Evolutionary conservation across 768 basidiomycete genomes (phyloP).

Genomic region (Kwoniella newhampshirensis): DNA sequence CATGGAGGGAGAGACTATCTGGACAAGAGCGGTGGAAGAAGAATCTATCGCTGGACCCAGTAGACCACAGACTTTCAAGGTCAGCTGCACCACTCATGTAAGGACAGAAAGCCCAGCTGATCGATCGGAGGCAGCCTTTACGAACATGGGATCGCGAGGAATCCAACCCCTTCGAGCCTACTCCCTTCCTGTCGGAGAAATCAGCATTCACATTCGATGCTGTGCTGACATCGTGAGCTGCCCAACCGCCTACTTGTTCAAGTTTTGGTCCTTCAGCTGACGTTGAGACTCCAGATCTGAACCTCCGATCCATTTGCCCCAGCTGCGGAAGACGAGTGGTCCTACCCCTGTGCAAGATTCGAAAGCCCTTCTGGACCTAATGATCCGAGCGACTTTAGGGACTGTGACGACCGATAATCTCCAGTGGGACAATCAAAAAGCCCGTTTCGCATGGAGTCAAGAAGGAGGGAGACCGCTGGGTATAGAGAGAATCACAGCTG

Average conservation of each 20-base stretch:
- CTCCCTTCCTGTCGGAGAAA: constrained; percentile 14
- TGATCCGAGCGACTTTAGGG: constrained; percentile 39
- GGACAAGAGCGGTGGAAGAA: constrained; percentile 5
- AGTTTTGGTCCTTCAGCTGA: neutral
- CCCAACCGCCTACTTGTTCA: too few relatives aligned
- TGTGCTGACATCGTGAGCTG: constrained; percentile 15
- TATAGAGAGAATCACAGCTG: constrained; percentile 16
- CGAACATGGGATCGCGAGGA: constrained; percentile 14
- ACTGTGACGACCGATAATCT: constrained; percentile 25
- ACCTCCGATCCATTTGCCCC: constrained; percentile 9
- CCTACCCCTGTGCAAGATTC: constrained; percentile 15
- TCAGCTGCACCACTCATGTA: neutral
- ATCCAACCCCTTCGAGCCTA: neutral
- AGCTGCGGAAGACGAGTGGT: neutral
- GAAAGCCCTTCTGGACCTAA: constrained; percentile 14
- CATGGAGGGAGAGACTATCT: neutral
- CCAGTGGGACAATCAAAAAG: constrained; percentile 28
- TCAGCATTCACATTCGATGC: constrained; percentile 15
- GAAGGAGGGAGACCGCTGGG: constrained; percentile 15
- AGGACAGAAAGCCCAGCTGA: neutral
- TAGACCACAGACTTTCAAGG: constrained; percentile 6
- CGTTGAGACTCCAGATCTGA: constrained; percentile 2
- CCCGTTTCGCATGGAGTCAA: constrained; percentile 20
- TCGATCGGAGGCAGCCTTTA: constrained; percentile 3
- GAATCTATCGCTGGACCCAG: constrained; percentile 13